Percentiles rank a stretch among this genome's conserved stretches.
phyloP scores from a whole-genome alignment of 331 rosid genomes.

The Cydonia oblonga region DNA sequence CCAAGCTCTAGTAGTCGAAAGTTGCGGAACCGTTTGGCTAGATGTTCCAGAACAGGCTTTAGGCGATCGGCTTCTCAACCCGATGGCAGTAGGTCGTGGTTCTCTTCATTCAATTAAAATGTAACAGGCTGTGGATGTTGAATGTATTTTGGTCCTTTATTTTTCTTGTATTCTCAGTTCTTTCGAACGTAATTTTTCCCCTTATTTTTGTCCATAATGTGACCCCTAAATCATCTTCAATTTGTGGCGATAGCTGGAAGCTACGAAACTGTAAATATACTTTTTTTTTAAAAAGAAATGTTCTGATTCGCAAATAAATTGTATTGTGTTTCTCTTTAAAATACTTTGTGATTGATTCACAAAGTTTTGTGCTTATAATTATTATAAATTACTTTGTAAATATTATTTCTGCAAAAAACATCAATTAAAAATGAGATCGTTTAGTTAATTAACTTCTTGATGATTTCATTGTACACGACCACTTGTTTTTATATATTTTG shows the following conservation, averaged over 20 bases:
- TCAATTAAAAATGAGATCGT: neutral
- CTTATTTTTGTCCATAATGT: conserved; percentile 10
- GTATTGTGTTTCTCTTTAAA: neutral
- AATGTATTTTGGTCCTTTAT: neutral
- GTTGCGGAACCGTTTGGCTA: conserved; percentile 26
- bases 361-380: neutral
- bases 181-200: neutral
- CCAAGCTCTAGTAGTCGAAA: conserved; percentile 30
- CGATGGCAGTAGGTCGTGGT: conserved; percentile 54
- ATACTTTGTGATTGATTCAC: too few species aligned
- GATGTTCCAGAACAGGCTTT: conserved; percentile 46
- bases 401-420: too few species aligned
- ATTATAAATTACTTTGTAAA: too few species aligned
- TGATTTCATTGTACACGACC: too few species aligned
- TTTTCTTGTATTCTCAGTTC: neutral
- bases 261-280: neutral
- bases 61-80: conserved; percentile 38
- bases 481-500: too few species aligned
- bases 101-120: conserved; percentile 61
- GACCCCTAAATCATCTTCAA: neutral
- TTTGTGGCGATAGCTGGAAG: neutral
- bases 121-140: conserved; percentile 48
- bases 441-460: too few species aligned
- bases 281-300: neutral
- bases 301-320: neutral